Percentiles rank a stretch among this genome's conserved stretches.
These are phyloP conservation scores for Lactifluus piperatus DNA, from an alignment of 768 basidiomycete species.

Conservation along the genomic window DNA sequence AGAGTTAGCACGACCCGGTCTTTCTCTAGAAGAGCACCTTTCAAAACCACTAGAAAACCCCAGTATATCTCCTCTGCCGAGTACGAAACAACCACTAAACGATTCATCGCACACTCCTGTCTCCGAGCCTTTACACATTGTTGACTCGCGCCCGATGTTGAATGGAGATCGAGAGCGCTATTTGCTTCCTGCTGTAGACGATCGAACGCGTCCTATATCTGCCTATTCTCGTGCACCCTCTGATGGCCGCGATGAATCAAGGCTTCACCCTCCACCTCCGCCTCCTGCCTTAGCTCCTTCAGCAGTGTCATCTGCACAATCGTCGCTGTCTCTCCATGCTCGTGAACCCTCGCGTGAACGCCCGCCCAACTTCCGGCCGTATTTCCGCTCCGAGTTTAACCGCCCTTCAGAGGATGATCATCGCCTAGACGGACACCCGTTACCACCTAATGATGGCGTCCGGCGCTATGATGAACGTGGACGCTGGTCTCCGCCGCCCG, in stretches of 20 bases:
- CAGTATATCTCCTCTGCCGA: slow-evolving; percentile 7
- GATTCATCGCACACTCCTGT: not conserved
- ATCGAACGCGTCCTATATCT: slow-evolving; percentile 5
- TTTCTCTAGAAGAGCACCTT: slow-evolving; percentile 23
- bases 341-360: slow-evolving; percentile 18
- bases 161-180: slow-evolving; percentile 2
- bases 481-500: slow-evolving; percentile 9
- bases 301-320: not conserved
- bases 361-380: slow-evolving; percentile 5
- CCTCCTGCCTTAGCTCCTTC: not conserved
- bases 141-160: not conserved
- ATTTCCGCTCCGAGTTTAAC: slow-evolving; percentile 17
- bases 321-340: slow-evolving; percentile 1
- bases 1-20: slow-evolving; percentile 5
- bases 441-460: not conserved
- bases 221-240: slow-evolving; percentile 3
- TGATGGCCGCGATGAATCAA: slow-evolving; percentile 7
- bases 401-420: slow-evolving; percentile 17
- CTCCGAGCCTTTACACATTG: slow-evolving; percentile 1
- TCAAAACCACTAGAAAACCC: slow-evolving; percentile 21
- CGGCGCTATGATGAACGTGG: slow-evolving; percentile 10
- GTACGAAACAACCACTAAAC: slow-evolving; percentile 9
- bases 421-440: slow-evolving; percentile 4
- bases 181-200: not conserved
- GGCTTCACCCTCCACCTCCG: not conserved